Base-by-base conservation (phyloP, 1,139 yeast genomes). In the Yamadazyma songkhlaensis region DNA sequence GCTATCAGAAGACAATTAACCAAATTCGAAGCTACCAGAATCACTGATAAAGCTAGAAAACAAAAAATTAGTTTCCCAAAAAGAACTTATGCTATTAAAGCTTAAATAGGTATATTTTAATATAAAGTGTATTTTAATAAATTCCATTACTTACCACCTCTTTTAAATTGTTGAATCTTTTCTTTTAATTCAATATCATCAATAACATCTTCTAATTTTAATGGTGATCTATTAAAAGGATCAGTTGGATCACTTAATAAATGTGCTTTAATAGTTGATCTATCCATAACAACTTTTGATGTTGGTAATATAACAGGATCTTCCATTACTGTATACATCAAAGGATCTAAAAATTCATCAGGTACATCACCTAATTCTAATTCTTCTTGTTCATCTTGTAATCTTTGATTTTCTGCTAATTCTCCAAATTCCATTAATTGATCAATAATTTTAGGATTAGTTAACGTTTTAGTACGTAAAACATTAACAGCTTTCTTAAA, bases 61-160 rank as follows among this genome's bases (percentile, higher is more conserved):
- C 84, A 79, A 77, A 81, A 81, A 67, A 79, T 81, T 64, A 95
- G 97, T 75, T 88, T 84, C 95, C 97, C 98, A 73, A 90, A 84
- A 78, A 89, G 96, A 85, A 85, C 85, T 78, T 92, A 77, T 76
- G 97, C 97, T 72, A 86, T 92, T 79, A 90, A 90, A 84, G 97
- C 97, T 77, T 90, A 85, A 83, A 54, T 62, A 34, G 31, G 38
- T 38, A 25, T 32, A 37, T 37, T 35, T 29, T 25, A 36, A 24
- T 33, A 36, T 29, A 29, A 29, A 37, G 33, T 32, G 36, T 36
- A 28, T 36, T 36, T 31, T 31, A 26, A n/a, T 14, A 4, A 29
- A 22, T 29, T 21, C 12, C 11, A 9, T 14, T 30, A 42, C 32
- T 35, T 38, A 36, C 43, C 41, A 43, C 66, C 55, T 35, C 47